Percentiles rank a stretch among this genome's conserved stretches.
These are phyloP conservation scores for Aspergillus bertholletiae DNA, from an alignment of 495 filamentous ascomycete genomes.

Conservation along the genomic window DNA sequence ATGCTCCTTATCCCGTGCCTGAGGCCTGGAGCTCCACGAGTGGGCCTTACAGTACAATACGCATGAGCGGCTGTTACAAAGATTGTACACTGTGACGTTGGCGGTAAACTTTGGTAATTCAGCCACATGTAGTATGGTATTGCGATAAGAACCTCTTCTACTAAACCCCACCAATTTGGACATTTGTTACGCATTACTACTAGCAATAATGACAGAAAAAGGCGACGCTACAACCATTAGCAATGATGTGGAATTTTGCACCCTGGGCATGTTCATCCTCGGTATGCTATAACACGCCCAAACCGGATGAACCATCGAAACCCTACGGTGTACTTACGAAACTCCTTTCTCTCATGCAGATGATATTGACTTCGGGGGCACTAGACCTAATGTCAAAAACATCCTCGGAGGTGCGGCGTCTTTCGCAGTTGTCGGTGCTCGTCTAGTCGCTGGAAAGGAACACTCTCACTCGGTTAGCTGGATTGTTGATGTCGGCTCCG, in stretches of 20 bases:
- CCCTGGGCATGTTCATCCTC: slow-evolving; percentile 94
- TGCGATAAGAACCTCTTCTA: slow-evolving; percentile 1
- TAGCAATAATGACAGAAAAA: slow-evolving; percentile 15
- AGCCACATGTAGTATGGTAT: not conserved
- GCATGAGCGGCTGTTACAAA: not conserved
- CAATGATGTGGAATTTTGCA: slow-evolving; percentile 68
- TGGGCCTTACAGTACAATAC: slow-evolving; percentile 14
- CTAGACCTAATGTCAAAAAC: slow-evolving; percentile 57
- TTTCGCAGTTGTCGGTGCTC: slow-evolving; percentile 83
- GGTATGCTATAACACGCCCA: slow-evolving; percentile 48
- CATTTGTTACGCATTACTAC: not conserved
- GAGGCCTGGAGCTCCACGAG: slow-evolving; percentile 15
- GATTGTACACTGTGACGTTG: slow-evolving; percentile 11
- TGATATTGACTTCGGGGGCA: slow-evolving; percentile 73
- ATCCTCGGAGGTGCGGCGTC: slow-evolving; percentile 83
- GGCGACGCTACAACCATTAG: not conserved
- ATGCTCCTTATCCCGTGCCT: slow-evolving; percentile 22
- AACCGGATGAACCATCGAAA: not conserved
- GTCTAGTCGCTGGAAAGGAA: slow-evolving; percentile 63
- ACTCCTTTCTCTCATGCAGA: slow-evolving; percentile 49
- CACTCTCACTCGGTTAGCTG: slow-evolving; percentile 64
- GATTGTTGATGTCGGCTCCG: slow-evolving; percentile 85
- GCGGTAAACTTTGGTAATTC: not conserved
- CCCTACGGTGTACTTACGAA: slow-evolving; percentile 20
- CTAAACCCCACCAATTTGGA: not conserved